Evolutionary conservation across 1,284 basidiomycete species (phyloP).

Genomic region (Bjerkandera adusta): DNA sequence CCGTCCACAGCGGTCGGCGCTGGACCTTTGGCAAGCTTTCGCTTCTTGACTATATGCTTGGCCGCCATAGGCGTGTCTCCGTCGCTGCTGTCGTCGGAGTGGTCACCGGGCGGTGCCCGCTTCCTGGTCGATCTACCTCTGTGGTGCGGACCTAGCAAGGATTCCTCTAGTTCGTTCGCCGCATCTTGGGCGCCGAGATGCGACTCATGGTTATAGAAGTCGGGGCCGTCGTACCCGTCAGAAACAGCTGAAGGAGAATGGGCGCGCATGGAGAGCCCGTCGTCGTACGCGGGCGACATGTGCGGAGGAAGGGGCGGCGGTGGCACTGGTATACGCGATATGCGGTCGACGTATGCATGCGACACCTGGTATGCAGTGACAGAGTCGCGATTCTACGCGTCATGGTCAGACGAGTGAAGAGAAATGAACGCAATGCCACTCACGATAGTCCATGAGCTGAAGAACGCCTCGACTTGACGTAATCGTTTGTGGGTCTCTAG

Average conservation of each 20-base stretch:
- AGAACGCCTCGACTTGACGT: constrained; percentile 68
- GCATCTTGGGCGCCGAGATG: constrained; percentile 37
- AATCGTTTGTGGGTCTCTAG: constrained; percentile 69
- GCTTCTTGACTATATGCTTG: constrained; percentile 46
- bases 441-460: constrained; percentile 62
- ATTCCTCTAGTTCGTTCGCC: constrained; percentile 42
- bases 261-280: constrained; percentile 32
- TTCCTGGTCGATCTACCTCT: constrained; percentile 45
- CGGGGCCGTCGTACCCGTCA: constrained; percentile 24
- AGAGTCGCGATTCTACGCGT: constrained; percentile 62
- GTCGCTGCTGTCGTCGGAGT: constrained; percentile 58
- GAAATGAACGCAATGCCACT: constrained; percentile 22
- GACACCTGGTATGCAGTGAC: constrained; percentile 59
- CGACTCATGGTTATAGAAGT: constrained; percentile 24
- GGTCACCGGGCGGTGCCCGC: constrained; percentile 41
- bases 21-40: constrained; percentile 40
- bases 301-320: constrained; percentile 43
- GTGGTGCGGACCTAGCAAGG: constrained; percentile 31
- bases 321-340: constrained; percentile 62
- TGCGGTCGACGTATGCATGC: constrained; percentile 60
- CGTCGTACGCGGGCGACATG: constrained; percentile 35
- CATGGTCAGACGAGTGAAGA: constrained; percentile 4
- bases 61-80: constrained; percentile 36
- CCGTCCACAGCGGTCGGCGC: constrained; percentile 38
- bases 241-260: constrained; percentile 20